Base-by-base conservation (phyloP, 352 stramenopile genomes). In the Pythium plurisporium region DNA sequence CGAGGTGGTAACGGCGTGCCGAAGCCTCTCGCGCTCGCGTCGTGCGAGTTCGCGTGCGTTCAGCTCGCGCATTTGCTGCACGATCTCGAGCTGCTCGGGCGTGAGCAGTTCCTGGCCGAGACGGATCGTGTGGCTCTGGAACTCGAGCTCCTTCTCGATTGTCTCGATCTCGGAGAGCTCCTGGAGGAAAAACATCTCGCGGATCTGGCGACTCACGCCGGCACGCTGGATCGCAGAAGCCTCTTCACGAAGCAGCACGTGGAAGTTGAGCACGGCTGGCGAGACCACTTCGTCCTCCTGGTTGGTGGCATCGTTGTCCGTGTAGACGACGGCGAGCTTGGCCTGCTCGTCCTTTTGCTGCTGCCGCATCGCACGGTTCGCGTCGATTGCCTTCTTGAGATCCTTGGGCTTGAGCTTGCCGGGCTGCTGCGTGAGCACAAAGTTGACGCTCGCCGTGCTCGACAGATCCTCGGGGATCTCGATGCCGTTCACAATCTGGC, bases 351-450 rank as follows among this genome's bases (percentile, higher is more conserved):
- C 65, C 42, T 83, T 74, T 53, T 95, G 83, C 22, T 75, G 69
- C 42, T 79, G 73, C 1, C 71, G 73, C 22, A 94, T 68, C 22
- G 70, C 65, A 22, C 85, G 82, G 34, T 91, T 91, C 22, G 79
- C 71, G 25, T 88, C 75, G 45, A 97, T 95, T 10, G 86, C 84
- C 36, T 83, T 81, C 65, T 96, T 96, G 10, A 97, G 71, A 44
- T 97, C 86, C 59, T 95, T 95, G 8, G 84, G 87, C 30, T 93
- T 93, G 27, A 96, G 70, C 53, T 97, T 97, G 0, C 88, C 87
- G 0, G 78, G 67, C 53, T 95, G 74, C 70, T 97, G 89, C 31
- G 88, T 97, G 19, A 97, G 65, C 4, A 96, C 70, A 61, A 91
- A 96, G 55, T 78, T 95, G 49, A 91, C 82, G 23, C 78, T 73